Evolutionary conservation across 305 asterid species (phyloP).

Genomic region (Fraxinus albicans): DNA sequence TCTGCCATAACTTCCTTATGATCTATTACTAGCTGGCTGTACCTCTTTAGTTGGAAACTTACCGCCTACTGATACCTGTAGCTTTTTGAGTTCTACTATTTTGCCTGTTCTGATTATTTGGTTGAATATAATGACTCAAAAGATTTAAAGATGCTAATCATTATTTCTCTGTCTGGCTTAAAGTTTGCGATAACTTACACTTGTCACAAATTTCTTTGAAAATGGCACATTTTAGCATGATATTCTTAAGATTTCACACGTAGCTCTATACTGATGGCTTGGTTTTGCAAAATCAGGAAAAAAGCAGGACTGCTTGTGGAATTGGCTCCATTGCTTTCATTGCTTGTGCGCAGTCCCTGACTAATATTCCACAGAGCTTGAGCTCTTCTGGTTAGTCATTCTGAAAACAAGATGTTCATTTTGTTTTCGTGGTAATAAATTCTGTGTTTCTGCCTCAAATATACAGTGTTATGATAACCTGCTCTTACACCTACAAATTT

Average conservation of each 20-base stretch:
- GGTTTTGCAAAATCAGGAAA: slow-evolving; percentile 46
- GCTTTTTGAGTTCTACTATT: background rate
- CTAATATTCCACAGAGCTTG: slow-evolving; percentile 79
- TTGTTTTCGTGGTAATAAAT: background rate
- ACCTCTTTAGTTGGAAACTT: background rate
- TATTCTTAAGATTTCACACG: background rate
- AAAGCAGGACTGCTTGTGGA: slow-evolving; percentile 60
- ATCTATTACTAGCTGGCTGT: background rate
- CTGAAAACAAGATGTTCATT: background rate
- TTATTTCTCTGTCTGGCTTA: background rate
- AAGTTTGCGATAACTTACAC: background rate
- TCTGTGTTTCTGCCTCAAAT: background rate
- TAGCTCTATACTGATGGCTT: background rate
- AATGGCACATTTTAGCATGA: background rate
- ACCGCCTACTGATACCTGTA: background rate
- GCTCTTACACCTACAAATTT: slow-evolving; percentile 28
- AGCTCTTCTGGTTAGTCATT: slow-evolving; percentile 76
- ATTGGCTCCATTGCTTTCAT: slow-evolving; percentile 84
- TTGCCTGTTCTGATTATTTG: background rate
- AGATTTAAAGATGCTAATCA: background rate
- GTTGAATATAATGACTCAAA: background rate
- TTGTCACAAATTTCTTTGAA: slow-evolving; percentile 11
- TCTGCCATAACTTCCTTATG: background rate
- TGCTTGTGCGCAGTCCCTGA: slow-evolving; percentile 80
- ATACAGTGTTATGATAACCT: slow-evolving; percentile 6